Percentiles rank a stretch among this genome's conserved stretches.
Conservation (phyloP, 2,329 filamentous ascomycete species). For the Cladosporium sp. region DNA sequence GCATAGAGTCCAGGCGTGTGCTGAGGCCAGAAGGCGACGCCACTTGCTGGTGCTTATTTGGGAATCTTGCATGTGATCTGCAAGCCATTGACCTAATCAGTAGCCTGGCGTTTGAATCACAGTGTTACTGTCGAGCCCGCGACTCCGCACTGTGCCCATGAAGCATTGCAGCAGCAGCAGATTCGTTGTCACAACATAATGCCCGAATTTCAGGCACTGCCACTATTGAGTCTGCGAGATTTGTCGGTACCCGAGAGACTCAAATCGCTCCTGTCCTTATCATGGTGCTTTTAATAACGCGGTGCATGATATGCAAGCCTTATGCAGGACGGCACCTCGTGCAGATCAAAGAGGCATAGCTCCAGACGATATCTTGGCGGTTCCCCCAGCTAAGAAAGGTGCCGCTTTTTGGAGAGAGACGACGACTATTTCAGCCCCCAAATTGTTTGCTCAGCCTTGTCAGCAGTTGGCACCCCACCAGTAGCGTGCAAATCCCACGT, state of each 20-base stretch:
- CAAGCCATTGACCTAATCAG: not conserved
- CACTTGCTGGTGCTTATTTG: not conserved
- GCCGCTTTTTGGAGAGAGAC: not conserved
- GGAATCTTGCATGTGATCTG: not conserved
- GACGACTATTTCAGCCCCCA: not conserved
- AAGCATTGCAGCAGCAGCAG: not conserved
- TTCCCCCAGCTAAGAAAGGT: not conserved
- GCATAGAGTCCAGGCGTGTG: not conserved
- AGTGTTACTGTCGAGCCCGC: not conserved
- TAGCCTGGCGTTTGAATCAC: not conserved
- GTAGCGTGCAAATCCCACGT: not conserved
- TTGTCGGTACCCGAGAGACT: not conserved
- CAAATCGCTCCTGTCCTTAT: not conserved
- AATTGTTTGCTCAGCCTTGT: not conserved
- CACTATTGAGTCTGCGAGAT: not conserved
- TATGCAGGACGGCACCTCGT: not conserved
- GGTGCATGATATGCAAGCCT: not conserved
- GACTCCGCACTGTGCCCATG: not conserved
- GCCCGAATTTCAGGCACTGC: not conserved
- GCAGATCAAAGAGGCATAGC: not conserved
- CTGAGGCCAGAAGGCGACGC: not conserved
- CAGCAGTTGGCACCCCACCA: not conserved
- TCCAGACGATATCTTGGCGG: not conserved
- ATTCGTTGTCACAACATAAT: not conserved
- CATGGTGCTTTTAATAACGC: not conserved